These are phyloP conservation scores for Saccharum officinarum DNA, from an alignment of 176 grass and related monocot genomes.

Conservation along the genomic window DNA sequence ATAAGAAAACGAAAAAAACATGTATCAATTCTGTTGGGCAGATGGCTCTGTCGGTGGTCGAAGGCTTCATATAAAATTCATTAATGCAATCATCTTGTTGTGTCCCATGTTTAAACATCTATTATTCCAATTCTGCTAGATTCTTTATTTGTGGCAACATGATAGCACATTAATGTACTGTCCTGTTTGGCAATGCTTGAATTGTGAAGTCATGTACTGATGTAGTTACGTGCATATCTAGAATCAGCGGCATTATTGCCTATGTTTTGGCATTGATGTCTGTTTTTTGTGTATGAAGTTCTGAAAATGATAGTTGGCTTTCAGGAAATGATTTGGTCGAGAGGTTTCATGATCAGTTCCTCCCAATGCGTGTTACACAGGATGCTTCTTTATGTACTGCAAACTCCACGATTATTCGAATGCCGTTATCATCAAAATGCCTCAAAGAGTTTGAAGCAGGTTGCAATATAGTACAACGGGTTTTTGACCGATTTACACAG, in stretches of 20 bases:
- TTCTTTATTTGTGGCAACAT: slow-evolving; percentile 24
- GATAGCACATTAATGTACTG: not conserved
- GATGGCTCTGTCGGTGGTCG: not conserved
- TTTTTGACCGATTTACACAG: slow-evolving; percentile 84
- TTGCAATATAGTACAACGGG: slow-evolving; percentile 77
- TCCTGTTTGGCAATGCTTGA: slow-evolving; percentile 19
- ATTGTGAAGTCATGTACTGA: not conserved
- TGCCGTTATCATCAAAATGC: slow-evolving; percentile 94
- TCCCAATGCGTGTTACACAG: slow-evolving; percentile 78
- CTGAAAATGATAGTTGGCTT: slow-evolving; percentile 24
- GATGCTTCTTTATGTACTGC: slow-evolving; percentile 72
- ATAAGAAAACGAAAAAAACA: not conserved
- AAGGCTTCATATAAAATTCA: slow-evolving; percentile 18
- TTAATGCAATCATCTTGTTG: not conserved
- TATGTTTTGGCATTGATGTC: not conserved
- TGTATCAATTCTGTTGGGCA: not conserved
- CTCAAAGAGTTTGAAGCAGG: slow-evolving; percentile 72
- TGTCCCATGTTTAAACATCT: not conserved
- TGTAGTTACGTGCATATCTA: not conserved
- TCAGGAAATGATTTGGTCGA: slow-evolving; percentile 90
- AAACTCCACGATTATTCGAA: slow-evolving; percentile 87
- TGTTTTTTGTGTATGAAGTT: not conserved
- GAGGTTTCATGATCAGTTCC: slow-evolving; percentile 92
- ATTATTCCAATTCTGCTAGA: slow-evolving; percentile 2
- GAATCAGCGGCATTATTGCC: not conserved